Evolutionary conservation across 2,329 filamentous ascomycete genomes (phyloP).

Genomic region (Raffaelea arxii): DNA sequence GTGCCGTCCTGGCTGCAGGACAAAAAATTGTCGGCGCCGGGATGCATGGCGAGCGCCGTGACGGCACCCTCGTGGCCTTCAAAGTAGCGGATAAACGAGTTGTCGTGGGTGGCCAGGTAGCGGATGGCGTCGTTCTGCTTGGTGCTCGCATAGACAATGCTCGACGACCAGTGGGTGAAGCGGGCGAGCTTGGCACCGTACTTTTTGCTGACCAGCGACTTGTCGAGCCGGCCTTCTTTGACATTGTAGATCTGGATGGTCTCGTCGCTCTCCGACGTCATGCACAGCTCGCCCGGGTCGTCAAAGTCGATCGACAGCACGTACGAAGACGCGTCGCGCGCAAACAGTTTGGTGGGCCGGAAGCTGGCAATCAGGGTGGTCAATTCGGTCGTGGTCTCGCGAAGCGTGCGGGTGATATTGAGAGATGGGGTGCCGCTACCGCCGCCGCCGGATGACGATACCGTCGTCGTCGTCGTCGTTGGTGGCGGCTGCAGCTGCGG

Average conservation of each 20-base stretch:
- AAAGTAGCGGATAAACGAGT: conserved; percentile 94
- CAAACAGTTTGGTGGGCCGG: conserved; percentile 66
- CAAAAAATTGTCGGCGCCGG: conserved; percentile 81
- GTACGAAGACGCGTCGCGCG: conserved; percentile 46
- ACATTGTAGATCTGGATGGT: conserved; percentile 94
- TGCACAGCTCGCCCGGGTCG: conserved; percentile 83
- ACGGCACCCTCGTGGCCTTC: conserved; percentile 80
- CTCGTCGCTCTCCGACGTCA: conserved; percentile 88
- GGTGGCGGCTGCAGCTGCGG: too few relatives aligned
- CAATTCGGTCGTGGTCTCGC: conserved; percentile 52
- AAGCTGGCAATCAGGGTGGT: conserved; percentile 70
- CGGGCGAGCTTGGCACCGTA: conserved; percentile 91
- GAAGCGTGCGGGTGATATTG: conserved; percentile 40
- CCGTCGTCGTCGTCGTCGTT: too few relatives aligned
- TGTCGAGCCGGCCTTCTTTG: conserved; percentile 79
- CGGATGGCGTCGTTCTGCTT: conserved; percentile 85
- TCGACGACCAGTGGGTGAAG: conserved; percentile 85
- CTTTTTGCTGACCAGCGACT: conserved; percentile 87
- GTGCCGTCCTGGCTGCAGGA: conserved; percentile 88
- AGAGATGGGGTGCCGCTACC: conserved; percentile 30
- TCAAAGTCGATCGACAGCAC: conserved; percentile 94
- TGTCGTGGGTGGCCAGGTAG: conserved; percentile 88
- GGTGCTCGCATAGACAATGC: conserved; percentile 91
- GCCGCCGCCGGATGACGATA: conserved; percentile 19
- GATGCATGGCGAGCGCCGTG: conserved; percentile 74